phyloP scores from a whole-genome alignment of 179 eudicot species.

The Vitellaria paradoxa region DNA sequence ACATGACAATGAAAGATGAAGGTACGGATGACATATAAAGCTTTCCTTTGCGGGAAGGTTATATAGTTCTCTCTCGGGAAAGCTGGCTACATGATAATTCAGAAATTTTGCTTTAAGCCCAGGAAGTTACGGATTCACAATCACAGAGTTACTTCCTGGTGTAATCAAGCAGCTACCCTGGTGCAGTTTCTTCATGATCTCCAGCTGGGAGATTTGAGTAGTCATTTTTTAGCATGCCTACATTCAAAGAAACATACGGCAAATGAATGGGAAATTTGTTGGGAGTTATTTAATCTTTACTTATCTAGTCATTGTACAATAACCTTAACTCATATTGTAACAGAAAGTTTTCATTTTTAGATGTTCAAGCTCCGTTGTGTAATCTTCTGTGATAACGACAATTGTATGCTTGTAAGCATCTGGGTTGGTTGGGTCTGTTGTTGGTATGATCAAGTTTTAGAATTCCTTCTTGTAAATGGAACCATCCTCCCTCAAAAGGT shows the following conservation, averaged over 20 bases:
- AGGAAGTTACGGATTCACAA: slow-evolving; percentile 14
- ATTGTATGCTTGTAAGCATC: background rate
- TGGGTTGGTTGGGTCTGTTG: slow-evolving; percentile 13
- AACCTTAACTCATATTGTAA: slow-evolving; percentile 24
- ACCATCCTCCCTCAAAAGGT: slow-evolving; percentile 17
- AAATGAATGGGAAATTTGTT: slow-evolving; percentile 21
- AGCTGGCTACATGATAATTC: slow-evolving; percentile 22
- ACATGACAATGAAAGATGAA: slow-evolving; percentile 54
- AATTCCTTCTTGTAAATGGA: slow-evolving; percentile 1
- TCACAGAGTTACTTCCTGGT: slow-evolving; percentile 18
- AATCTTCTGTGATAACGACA: background rate
- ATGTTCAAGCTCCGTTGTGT: slow-evolving; percentile 11
- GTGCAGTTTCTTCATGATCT: slow-evolving; percentile 16
- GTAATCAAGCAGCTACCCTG: slow-evolving; percentile 11
- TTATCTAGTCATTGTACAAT: slow-evolving; percentile 27
- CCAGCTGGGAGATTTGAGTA: slow-evolving; percentile 15
- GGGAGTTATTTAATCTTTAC: slow-evolving; percentile 11
- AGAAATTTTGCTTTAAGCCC: slow-evolving; percentile 20
- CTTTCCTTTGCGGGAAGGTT: background rate
- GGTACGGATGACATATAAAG: slow-evolving; percentile 27
- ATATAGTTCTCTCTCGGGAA: slow-evolving; percentile 4
- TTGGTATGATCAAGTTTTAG: background rate
- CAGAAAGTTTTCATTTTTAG: slow-evolving; percentile 10
- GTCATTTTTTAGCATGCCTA: slow-evolving; percentile 27
- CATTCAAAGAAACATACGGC: slow-evolving; percentile 12